phyloP scores from a whole-genome alignment of 441 rosid genomes.

The Corymbia calophylla region DNA sequence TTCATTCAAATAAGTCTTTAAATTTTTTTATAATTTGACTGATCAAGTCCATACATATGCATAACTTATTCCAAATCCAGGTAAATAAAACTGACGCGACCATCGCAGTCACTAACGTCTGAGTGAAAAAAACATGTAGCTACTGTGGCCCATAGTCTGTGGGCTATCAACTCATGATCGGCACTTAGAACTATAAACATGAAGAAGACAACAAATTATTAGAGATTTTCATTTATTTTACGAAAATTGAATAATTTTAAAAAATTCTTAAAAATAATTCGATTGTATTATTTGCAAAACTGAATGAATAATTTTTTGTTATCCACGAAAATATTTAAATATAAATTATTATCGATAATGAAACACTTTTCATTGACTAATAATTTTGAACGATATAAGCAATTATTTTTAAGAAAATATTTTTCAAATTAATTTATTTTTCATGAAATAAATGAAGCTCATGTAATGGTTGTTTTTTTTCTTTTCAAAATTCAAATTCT shows the following conservation, averaged over 20 bases:
- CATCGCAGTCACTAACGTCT: not conserved
- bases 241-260: not conserved
- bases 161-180: not conserved
- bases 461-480: not conserved
- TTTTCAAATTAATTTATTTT: not conserved
- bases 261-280: too few relatives aligned
- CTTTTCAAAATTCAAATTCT: not conserved
- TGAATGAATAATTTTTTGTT: too few relatives aligned
- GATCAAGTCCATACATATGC: not conserved
- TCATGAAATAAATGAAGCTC: not conserved
- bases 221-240: not conserved
- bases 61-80: not conserved
- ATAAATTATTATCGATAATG: not conserved
- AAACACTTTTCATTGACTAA: not conserved
- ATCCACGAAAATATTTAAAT: not conserved
- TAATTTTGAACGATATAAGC: not conserved
- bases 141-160: not conserved
- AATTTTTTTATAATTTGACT: not conserved
- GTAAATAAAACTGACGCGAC: not conserved
- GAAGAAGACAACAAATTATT: not conserved
- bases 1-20: not conserved
- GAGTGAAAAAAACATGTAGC: not conserved
- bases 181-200: not conserved
- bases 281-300: too few relatives aligned
- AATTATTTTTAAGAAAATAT: not conserved